Evolutionary conservation across 116 monocot genomes (phyloP).

Genomic region (Phalaenopsis hybrid): DNA sequence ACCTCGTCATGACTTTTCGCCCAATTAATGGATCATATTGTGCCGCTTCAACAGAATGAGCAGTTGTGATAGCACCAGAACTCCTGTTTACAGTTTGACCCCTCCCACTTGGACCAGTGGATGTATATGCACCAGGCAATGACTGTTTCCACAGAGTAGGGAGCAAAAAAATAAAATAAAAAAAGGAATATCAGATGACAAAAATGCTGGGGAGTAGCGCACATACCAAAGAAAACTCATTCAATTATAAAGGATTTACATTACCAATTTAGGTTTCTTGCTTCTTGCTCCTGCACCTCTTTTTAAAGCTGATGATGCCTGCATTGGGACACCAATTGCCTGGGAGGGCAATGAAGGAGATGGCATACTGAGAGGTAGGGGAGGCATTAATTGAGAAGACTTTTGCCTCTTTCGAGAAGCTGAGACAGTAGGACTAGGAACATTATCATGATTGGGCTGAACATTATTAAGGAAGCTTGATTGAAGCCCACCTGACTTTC

Average conservation of each 20-base stretch:
- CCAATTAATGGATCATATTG: conserved; percentile 49
- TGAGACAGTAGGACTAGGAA: conserved; percentile 69
- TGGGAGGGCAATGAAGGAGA: conserved; percentile 52
- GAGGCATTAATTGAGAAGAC: conserved; percentile 45
- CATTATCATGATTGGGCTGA: conserved; percentile 52
- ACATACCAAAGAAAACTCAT: neutral
- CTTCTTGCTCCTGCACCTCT: conserved; percentile 49
- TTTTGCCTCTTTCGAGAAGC: conserved; percentile 81
- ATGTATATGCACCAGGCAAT: conserved; percentile 33
- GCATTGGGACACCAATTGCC: conserved; percentile 33
- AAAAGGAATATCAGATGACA: neutral
- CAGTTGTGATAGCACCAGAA: conserved; percentile 21
- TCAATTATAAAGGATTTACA: neutral
- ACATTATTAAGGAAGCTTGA: conserved; percentile 37
- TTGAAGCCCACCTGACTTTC: conserved; percentile 49
- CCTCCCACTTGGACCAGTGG: conserved; percentile 43
- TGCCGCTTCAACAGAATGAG: conserved; percentile 27
- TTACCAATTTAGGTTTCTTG: conserved; percentile 77
- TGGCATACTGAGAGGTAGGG: conserved; percentile 52
- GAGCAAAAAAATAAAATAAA: neutral
- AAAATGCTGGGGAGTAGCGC: neutral
- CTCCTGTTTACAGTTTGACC: conserved; percentile 35
- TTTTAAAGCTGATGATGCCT: conserved; percentile 64
- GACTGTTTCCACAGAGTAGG: conserved; percentile 28
- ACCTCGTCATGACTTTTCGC: conserved; percentile 72